phyloP scores from a whole-genome alignment of 805 yeast species.

The Schizosaccharomyces osmophilus region DNA sequence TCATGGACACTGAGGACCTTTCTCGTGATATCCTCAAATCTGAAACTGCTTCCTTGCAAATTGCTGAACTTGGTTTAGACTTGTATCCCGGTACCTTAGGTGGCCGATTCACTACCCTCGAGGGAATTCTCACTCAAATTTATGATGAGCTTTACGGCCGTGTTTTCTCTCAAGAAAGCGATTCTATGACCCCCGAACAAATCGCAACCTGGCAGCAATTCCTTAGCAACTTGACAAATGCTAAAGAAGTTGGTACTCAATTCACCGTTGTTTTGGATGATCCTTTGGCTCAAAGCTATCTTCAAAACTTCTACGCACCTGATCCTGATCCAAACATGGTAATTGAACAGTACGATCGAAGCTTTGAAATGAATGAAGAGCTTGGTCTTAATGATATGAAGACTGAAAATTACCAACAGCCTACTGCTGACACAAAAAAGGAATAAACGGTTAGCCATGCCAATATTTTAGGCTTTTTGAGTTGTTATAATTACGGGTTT shows the following conservation, averaged over 20 bases:
- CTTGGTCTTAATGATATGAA: conserved; percentile 40
- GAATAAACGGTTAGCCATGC: neutral
- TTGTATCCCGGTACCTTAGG: conserved; percentile 91
- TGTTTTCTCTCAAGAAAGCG: conserved; percentile 68
- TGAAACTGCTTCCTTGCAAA: conserved; percentile 64
- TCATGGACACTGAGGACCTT: conserved; percentile 78
- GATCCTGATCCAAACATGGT: conserved; percentile 92
- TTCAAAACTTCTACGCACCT: conserved; percentile 97
- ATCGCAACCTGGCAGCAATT: conserved; percentile 64
- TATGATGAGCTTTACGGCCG: conserved; percentile 66
- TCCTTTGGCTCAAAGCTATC: conserved; percentile 83
- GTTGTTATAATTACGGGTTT: too few species aligned
- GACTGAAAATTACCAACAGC: conserved; percentile 9
- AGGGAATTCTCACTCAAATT: conserved; percentile 76
- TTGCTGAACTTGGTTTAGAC: conserved; percentile 79
- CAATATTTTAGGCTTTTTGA: too few species aligned
- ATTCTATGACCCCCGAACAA: conserved; percentile 64
- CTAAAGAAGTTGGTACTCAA: conserved; percentile 53
- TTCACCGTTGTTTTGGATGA: conserved; percentile 81
- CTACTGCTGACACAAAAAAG: neutral
- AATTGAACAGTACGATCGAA: conserved; percentile 74
- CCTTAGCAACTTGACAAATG: conserved; percentile 48
- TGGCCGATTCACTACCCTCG: conserved; percentile 91
- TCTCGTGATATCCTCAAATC: conserved; percentile 84
- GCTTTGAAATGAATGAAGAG: conserved; percentile 56